phyloP scores from a whole-genome alignment of 2,329 filamentous ascomycete genomes.

The Apiospora marii region DNA sequence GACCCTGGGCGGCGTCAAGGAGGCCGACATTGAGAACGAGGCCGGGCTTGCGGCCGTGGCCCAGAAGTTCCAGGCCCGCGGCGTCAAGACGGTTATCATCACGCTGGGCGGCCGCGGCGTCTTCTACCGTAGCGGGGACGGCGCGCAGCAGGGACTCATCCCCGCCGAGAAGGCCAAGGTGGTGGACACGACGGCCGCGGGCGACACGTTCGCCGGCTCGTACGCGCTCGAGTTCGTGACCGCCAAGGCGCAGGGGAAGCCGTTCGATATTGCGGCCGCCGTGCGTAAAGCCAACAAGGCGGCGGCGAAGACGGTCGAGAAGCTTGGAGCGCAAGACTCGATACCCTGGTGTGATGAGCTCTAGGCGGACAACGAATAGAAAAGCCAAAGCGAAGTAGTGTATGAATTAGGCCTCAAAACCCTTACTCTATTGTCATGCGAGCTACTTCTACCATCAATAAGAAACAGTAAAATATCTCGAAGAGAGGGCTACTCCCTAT shows the following conservation, averaged over 20 bases:
- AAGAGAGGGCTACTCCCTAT: background rate
- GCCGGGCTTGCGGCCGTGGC: slow-evolving; percentile 58
- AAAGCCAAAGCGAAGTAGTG: background rate
- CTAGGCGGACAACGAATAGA: slow-evolving; percentile 14
- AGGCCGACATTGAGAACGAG: slow-evolving; percentile 56
- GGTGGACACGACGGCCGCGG: slow-evolving; percentile 92
- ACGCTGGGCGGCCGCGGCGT: slow-evolving; percentile 86
- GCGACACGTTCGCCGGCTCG: slow-evolving; percentile 91
- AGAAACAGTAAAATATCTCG: background rate
- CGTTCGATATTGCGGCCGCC: slow-evolving; percentile 65
- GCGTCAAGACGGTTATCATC: slow-evolving; percentile 80
- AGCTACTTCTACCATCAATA: slow-evolving; percentile 12
- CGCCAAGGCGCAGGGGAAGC: slow-evolving; percentile 35
- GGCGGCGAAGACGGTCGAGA: slow-evolving; percentile 72
- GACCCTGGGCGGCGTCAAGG: slow-evolving; percentile 67
- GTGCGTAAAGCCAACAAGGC: slow-evolving; percentile 68
- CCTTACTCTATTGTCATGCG: slow-evolving; percentile 7
- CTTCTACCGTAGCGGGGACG: slow-evolving; percentile 64
- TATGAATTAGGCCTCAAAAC: background rate
- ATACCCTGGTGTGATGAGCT: slow-evolving; percentile 70
- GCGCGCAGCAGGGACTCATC: slow-evolving; percentile 55
- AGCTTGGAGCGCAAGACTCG: slow-evolving; percentile 68
- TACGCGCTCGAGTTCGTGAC: slow-evolving; percentile 79
- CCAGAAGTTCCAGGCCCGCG: slow-evolving; percentile 68
- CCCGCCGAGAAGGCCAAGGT: slow-evolving; percentile 75